Base-by-base conservation (phyloP, 768 basidiomycete species). In the Agaricus blazei region DNA sequence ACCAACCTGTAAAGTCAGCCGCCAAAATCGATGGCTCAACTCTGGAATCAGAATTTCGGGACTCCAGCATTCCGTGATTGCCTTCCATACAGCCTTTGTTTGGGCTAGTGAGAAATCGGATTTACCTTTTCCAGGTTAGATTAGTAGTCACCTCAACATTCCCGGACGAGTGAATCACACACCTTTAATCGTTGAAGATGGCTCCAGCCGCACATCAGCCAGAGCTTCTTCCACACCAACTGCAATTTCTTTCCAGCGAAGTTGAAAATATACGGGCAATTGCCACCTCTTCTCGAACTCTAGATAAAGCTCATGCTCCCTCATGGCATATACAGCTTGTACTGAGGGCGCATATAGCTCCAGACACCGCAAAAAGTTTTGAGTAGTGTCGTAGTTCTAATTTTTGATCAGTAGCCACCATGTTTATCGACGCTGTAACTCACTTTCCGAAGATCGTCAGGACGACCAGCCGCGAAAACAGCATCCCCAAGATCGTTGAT, bases 161-260 rank as follows among this genome's bases (percentile, higher is more conserved):
- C 28, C 23, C 23, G 41, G 51, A 37, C 40, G 38, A 48, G 12
- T 12, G 41, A 15, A 52, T 14, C 44, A 14, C 66, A 49, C 47
- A 83, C 85, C 78, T 66, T 71, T 72, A 26, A 69, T 65, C 19
- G 68, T 62, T 7, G 63, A 66, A 11, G 34, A 34, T 34, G 75
- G 67, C 44, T 79, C 77, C 24, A 85, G 64, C 42, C 69, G 69
- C 24, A 72, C 68, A 19, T 64, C 63, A 15, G 69, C 65, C 12
- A 98, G 70, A 2, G 72, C 69, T 11, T 87, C 85, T 70, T 99
- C 97, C 14, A 97, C 71, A 48, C 75, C 77, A 0, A 79, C 72
- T 0, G 94, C 83, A 50, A 96, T 90, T 64, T 97, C 96, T 70
- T 97, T 97, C 93, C 95, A 96, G 43, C 96, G 81, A 58, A 99